Conservation (phyloP, 169 alveolate species). For the Babesia microti region DNA sequence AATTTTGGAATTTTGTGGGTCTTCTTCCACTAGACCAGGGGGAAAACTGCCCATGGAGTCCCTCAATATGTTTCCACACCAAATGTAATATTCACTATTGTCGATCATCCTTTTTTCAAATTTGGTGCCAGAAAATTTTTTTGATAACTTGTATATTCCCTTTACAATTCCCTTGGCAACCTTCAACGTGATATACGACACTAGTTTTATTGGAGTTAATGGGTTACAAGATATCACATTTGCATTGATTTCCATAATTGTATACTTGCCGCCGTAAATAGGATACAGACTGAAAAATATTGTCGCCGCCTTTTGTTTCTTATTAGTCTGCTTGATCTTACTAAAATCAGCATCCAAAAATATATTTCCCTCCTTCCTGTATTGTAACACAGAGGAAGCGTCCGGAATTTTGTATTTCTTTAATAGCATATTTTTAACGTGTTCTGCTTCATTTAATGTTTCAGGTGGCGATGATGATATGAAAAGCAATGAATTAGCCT, state of each 20-base stretch:
- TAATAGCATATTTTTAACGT: conserved; percentile 4
- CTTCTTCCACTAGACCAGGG: too few species aligned
- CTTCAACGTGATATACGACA: conserved; percentile 26
- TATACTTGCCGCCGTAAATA: conserved; percentile 19
- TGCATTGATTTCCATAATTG: conserved; percentile 31
- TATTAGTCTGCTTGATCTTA: conserved; percentile 5
- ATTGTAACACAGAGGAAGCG: conserved; percentile 7
- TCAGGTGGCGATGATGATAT: conserved; percentile 35
- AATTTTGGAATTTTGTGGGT: too few species aligned
- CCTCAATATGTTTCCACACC: conserved; percentile 10
- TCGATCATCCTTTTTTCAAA: conserved; percentile 10
- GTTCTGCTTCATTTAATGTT: conserved; percentile 9
- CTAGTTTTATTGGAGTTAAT: conserved; percentile 21
- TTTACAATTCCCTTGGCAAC: conserved; percentile 15
- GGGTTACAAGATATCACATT: conserved; percentile 24
- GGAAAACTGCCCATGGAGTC: conserved; percentile 20
- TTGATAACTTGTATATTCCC: conserved; percentile 18
- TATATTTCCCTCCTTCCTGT: background rate
- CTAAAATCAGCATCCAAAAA: conserved; percentile 7
- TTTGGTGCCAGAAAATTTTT: conserved; percentile 9
- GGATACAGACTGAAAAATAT: conserved; percentile 33
- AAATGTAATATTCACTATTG: conserved; percentile 20
- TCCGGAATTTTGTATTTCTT: conserved; percentile 18
- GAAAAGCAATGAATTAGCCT: conserved; percentile 27
- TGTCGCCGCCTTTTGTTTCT: conserved; percentile 28